Conservation (phyloP, 2,329 filamentous ascomycete genomes). For the Trichoderma simmonsii region DNA sequence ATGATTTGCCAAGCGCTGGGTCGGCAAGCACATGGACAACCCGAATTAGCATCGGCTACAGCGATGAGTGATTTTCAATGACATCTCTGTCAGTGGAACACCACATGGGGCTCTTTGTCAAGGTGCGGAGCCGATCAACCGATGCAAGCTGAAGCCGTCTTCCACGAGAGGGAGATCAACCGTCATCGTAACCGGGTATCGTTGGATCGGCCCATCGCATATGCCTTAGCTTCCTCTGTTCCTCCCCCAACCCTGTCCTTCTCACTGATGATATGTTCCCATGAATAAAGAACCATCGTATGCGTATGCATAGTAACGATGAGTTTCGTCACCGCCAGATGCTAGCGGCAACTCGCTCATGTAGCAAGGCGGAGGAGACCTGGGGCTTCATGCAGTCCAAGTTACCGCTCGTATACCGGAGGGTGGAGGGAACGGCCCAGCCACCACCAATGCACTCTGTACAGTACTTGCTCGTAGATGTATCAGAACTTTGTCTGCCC, state of each 20-base stretch:
- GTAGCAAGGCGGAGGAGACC: not conserved
- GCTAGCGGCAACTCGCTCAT: not conserved
- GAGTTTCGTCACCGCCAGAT: constrained; percentile 6
- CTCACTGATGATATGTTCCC: not conserved
- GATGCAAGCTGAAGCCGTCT: constrained; percentile 2
- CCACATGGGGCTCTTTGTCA: not conserved
- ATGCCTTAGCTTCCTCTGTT: not conserved
- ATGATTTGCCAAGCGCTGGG: not conserved
- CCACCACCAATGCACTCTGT: not conserved
- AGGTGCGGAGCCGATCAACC: not conserved
- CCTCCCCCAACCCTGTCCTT: not conserved
- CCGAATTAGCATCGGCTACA: not conserved
- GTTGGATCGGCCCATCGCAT: not conserved
- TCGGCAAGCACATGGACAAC: not conserved
- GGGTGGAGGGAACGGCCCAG: not conserved
- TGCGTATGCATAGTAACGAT: not conserved
- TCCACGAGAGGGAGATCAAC: not conserved
- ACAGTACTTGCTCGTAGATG: not conserved
- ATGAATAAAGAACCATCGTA: not conserved
- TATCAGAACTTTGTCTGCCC: not conserved
- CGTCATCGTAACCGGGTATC: constrained; percentile 1
- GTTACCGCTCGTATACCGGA: not conserved
- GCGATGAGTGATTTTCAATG: not conserved
- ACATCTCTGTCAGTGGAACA: not conserved
- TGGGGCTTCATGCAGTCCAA: not conserved